Conservation (phyloP, 179 eudicot genomes). For the Drosera spatulata region DNA sequence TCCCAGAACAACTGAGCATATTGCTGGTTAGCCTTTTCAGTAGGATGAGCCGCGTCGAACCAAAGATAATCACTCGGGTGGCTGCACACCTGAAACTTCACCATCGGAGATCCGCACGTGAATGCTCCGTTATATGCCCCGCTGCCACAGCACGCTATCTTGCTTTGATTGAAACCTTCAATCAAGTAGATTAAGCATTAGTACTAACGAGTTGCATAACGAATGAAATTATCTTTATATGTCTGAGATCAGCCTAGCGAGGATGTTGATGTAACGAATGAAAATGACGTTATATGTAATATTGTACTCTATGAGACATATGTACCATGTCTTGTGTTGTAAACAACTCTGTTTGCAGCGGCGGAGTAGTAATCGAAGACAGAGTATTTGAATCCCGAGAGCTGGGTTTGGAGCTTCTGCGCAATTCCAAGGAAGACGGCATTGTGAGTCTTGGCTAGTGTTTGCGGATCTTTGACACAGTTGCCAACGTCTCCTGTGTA, state of each 20-base stretch:
- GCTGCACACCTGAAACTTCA: slow-evolving; percentile 4
- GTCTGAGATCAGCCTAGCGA: neutral
- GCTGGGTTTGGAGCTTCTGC: slow-evolving; percentile 13
- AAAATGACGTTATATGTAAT: neutral
- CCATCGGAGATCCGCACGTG: neutral
- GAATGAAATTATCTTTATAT: neutral
- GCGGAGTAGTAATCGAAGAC: slow-evolving; percentile 25
- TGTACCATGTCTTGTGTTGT: slow-evolving; percentile 23
- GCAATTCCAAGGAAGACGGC: slow-evolving; percentile 5
- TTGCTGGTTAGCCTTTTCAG: slow-evolving; percentile 11
- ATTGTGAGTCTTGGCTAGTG: slow-evolving; percentile 30
- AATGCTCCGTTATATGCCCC: slow-evolving; percentile 7
- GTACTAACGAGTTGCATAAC: neutral
- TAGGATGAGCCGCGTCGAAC: slow-evolving; percentile 8
- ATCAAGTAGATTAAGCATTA: neutral
- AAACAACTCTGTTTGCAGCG: slow-evolving; percentile 13
- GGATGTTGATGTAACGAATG: neutral
- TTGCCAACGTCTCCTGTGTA: slow-evolving; percentile 10
- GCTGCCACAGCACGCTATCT: slow-evolving; percentile 10
- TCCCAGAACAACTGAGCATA: slow-evolving; percentile 8
- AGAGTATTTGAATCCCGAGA: slow-evolving; percentile 25
- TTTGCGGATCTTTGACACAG: slow-evolving; percentile 20
- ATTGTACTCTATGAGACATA: neutral
- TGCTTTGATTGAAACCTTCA: slow-evolving; percentile 9
- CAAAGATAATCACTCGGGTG: slow-evolving; percentile 8